A percentile compares a stretch with the other conserved stretches of the same genome.
Evolutionary conservation across 352 stramenopile genomes (phyloP).

Genomic region (Pythium dissotocum): DNA sequence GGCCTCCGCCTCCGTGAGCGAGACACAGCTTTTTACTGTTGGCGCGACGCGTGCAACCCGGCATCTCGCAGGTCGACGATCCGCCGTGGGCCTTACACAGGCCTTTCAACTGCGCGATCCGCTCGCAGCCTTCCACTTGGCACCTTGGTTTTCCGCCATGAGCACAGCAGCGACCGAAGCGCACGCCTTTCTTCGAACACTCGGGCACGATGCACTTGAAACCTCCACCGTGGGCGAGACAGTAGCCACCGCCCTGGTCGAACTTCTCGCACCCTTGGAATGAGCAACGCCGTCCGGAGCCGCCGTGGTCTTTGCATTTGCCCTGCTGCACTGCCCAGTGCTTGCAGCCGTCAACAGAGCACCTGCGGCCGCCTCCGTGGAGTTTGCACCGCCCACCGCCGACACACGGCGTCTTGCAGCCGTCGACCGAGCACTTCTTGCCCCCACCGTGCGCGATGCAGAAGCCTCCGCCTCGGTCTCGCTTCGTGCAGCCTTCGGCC

Average conservation of each 20-base stretch:
- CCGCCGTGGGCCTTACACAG: slow-evolving; percentile 85
- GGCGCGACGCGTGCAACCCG: slow-evolving; percentile 63
- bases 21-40: slow-evolving; percentile 84
- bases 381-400: slow-evolving; percentile 71
- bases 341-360: slow-evolving; percentile 44
- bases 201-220: slow-evolving; percentile 66
- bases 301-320: slow-evolving; percentile 77
- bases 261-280: slow-evolving; percentile 70
- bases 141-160: slow-evolving; percentile 77
- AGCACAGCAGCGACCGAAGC: slow-evolving; percentile 71
- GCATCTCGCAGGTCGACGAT: slow-evolving; percentile 58
- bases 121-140: slow-evolving; percentile 64
- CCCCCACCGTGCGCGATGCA: slow-evolving; percentile 79
- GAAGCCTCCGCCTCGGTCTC: slow-evolving; percentile 80
- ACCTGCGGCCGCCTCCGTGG: slow-evolving; percentile 64
- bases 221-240: slow-evolving; percentile 70
- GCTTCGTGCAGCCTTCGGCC: slow-evolving; percentile 71
- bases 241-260: slow-evolving; percentile 77
- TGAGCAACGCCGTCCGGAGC: slow-evolving; percentile 68
- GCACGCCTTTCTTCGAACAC: slow-evolving; percentile 85
- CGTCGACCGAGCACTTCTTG: slow-evolving; percentile 79
- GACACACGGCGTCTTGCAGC: slow-evolving; percentile 66
- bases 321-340: slow-evolving; percentile 71
- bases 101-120: slow-evolving; percentile 56
- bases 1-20: slow-evolving; percentile 74